A percentile compares a stretch with the other conserved stretches of the same genome.
phyloP scores from a whole-genome alignment of 2,329 filamentous ascomycete species.

The Fusarium multiceps region DNA sequence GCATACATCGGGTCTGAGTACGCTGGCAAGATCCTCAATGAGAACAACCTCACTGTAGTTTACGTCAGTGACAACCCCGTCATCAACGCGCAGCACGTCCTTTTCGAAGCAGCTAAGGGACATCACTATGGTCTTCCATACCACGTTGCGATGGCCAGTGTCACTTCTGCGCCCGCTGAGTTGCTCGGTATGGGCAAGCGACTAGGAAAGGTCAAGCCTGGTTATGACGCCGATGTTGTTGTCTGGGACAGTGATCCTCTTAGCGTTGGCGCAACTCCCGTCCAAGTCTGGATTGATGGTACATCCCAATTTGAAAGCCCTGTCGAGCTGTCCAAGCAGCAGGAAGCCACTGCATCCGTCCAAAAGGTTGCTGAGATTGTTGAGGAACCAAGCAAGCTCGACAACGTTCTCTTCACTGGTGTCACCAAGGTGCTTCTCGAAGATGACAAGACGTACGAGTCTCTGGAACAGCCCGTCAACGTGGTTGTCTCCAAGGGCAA shows the following conservation, averaged over 20 bases:
- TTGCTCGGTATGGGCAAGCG: conserved; percentile 67
- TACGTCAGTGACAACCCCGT: conserved; percentile 80
- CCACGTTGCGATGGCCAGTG: conserved; percentile 67
- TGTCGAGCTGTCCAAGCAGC: conserved; percentile 66
- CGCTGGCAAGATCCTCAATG: conserved; percentile 73
- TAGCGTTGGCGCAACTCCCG: conserved; percentile 67
- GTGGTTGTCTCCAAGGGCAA: conserved; percentile 64
- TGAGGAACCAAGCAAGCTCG: conserved; percentile 54
- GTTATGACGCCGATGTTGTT: conserved; percentile 70
- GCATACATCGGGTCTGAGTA: conserved; percentile 72
- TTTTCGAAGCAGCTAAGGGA: conserved; percentile 72
- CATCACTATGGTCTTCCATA: conserved; percentile 71
- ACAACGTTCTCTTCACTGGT: conserved; percentile 66
- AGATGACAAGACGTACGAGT: conserved; percentile 51
- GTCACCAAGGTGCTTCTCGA: conserved; percentile 64
- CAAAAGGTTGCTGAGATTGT: conserved; percentile 54
- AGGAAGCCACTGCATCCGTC: conserved; percentile 54
- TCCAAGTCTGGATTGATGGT: conserved; percentile 74
- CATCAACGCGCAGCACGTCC: conserved; percentile 74
- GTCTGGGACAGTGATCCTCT: conserved; percentile 73
- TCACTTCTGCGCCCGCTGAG: conserved; percentile 69
- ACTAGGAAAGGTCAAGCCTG: conserved; percentile 70
- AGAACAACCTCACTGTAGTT: conserved; percentile 71
- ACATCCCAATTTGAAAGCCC: conserved; percentile 64
- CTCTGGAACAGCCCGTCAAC: conserved; percentile 55